Evolutionary conservation across 345 rosid species (phyloP), one percentile per base, ranked within the genome.

Genomic region (Mangifera indica): DNA sequence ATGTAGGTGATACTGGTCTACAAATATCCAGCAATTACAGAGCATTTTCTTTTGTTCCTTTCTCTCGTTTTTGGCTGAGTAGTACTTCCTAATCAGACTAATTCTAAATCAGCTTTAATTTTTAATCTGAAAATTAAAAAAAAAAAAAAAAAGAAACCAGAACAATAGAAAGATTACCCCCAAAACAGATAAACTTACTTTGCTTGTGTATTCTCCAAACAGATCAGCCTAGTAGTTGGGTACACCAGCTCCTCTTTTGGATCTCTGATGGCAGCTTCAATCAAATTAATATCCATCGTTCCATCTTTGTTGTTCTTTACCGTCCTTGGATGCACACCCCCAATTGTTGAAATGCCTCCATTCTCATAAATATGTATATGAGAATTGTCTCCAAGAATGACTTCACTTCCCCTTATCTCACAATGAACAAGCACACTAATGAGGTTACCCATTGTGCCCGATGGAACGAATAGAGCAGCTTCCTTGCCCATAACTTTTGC

Each of bases 361-460:
- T 95, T 92, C 83, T 95, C 98, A 9, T 84, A 91, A 3, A 89
- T 79, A 58, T 88, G 92, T 75, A 92, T 87, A 69, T 92, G 99
- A 59, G 88, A 89, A 71, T 87, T 84, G 81, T 89, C 84, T 67
- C 99, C 96, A 22, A 92, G 97, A 77, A 95, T 91, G 69, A 91
- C 89, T 80, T 95, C 98, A 69, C 98, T 95, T n/a, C 97, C 99
- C 69, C 98, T 81, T 67, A 81, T 74, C 48, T 91, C 88, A 71
- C 99, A 95, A 68, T 92, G 98, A 63, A 91, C 93, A 53, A 95
- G 90, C 32, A 95, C 96, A 51, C 99, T 91, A 26, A 92, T 85
- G 34, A 92, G 89, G 85, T 95, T 95, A 37, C 93, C 97, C 97
- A 92, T 95, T 8, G 98, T 92, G 45, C 99, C 99, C 4, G 98